Conservation (phyloP, 257 asterid species). For the Petunia axillaris region DNA sequence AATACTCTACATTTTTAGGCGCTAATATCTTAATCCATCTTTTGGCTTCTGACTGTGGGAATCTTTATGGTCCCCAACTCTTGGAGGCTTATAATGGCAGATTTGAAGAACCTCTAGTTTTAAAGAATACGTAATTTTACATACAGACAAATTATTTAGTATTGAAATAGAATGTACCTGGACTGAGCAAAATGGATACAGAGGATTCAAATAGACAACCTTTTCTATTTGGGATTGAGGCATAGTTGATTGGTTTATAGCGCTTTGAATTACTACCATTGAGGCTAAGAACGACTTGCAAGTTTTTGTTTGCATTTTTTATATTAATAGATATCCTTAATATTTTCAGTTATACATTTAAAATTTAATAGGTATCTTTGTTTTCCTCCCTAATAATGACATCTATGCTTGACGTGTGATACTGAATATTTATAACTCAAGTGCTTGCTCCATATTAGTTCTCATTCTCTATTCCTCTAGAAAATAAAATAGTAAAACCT, state of each 20-base stretch:
- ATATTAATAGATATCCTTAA: constrained; percentile 2
- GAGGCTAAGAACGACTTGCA: constrained; percentile 3
- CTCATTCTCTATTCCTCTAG: background rate
- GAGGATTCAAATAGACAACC: background rate
- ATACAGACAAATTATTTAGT: background rate
- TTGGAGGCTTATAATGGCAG: background rate
- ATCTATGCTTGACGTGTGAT: background rate
- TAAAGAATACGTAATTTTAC: background rate
- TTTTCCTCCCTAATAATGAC: constrained; percentile 11
- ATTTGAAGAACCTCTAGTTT: constrained; percentile 15
- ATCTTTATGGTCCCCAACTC: background rate
- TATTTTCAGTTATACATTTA: constrained; percentile 1
- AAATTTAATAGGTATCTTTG: background rate
- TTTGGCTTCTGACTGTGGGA: background rate
- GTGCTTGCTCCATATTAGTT: background rate
- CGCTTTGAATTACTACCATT: background rate
- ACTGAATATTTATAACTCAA: background rate
- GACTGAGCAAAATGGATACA: background rate
- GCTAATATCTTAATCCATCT: constrained; percentile 4
- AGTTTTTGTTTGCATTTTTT: background rate
- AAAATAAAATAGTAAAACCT: background rate
- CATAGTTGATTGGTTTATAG: background rate
- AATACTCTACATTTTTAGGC: background rate
- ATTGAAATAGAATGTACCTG: background rate
- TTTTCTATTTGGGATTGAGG: background rate